Evolutionary conservation across 495 filamentous ascomycete genomes (phyloP).

Genomic region (Paragyromitra xinjiangensis): DNA sequence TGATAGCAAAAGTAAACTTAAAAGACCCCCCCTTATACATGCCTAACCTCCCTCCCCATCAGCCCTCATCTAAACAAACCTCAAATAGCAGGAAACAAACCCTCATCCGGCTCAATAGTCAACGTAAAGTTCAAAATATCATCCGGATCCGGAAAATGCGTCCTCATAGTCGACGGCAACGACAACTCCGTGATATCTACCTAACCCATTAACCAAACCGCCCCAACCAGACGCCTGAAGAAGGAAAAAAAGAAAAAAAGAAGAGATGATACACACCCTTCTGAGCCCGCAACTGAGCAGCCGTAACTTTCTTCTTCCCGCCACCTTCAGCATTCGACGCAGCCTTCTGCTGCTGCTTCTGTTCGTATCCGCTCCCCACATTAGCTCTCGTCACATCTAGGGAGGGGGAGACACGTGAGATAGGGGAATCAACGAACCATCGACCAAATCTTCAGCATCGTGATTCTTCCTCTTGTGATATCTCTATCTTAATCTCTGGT

Average conservation of each 20-base stretch:
- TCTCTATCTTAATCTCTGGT: slow-evolving; percentile 9
- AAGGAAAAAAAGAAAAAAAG: neutral
- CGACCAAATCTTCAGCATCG: slow-evolving; percentile 99
- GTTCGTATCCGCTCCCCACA: slow-evolving; percentile 43
- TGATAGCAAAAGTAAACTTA: slow-evolving; percentile 89
- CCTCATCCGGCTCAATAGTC: slow-evolving; percentile 94
- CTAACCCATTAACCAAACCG: neutral
- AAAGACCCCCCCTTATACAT: slow-evolving; percentile 94
- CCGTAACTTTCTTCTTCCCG: slow-evolving; percentile 98
- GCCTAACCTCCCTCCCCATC: slow-evolving; percentile 57
- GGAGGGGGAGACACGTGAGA: slow-evolving; percentile 6
- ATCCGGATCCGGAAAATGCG: slow-evolving; percentile 90
- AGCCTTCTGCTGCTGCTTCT: slow-evolving; percentile 96
- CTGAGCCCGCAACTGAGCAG: slow-evolving; percentile 93
- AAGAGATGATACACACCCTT: slow-evolving; percentile 71
- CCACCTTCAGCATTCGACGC: slow-evolving; percentile 84
- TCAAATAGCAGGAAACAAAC: slow-evolving; percentile 26
- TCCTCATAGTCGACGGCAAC: slow-evolving; percentile 89
- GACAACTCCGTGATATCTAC: slow-evolving; percentile 92
- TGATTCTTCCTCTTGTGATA: neutral
- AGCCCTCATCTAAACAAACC: neutral
- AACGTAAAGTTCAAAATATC: slow-evolving; percentile 96
- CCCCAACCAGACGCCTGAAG: neutral
- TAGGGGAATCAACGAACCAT: slow-evolving; percentile 71
- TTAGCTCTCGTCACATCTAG: neutral